Evolutionary conservation across 305 asterid species (phyloP), one percentile per base, ranked within the genome.

Genomic region (Fraxinus sp.): DNA sequence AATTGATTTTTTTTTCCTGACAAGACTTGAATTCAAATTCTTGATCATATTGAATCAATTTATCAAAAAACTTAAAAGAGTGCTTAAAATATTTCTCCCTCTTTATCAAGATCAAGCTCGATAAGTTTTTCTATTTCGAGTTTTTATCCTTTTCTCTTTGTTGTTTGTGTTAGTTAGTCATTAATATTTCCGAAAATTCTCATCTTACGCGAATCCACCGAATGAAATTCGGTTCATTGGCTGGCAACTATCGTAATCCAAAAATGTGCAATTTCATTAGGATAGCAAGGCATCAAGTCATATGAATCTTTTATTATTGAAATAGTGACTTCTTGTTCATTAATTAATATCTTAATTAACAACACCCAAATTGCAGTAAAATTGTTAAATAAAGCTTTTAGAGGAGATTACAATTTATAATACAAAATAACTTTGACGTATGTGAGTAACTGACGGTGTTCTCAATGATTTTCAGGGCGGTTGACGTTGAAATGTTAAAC

Each of bases 131-230:
- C 8, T 20, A 7, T 22, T 18, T 22, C 1, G 4, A 59, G 70
- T 7, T 7, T 59, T 20, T 20, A 59, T 59, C 30, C 10, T 20
- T 7, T 59, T 59, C 28, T 20, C 26, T 59, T 59, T 59, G 30
- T 20, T 59, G 30, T 59, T 59, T 59, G 11, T 18, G 28, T 7
- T 9, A 36, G 0, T 76, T 36, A 18, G 2, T 35, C 89, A 66
- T 84, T 77, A 83, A 33, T 82, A 36, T 49, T 46, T 82, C 83
- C 78, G 79, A 75, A 75, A 76, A 13, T 64, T 72, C 22, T 44
- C 2, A 26, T 78, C 66, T 74, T 77, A 75, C 68, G 32, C 72
- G 77, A 44, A 59, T 52, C 22, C 18, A 4, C n/a, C 5, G 16
- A 46, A 46, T 13, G 22, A 16, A 52, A 52, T n/a, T 52, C 22